Evolutionary conservation across 176 grass and related monocot genomes (phyloP).

Genomic region (Saccharum spontaneum): DNA sequence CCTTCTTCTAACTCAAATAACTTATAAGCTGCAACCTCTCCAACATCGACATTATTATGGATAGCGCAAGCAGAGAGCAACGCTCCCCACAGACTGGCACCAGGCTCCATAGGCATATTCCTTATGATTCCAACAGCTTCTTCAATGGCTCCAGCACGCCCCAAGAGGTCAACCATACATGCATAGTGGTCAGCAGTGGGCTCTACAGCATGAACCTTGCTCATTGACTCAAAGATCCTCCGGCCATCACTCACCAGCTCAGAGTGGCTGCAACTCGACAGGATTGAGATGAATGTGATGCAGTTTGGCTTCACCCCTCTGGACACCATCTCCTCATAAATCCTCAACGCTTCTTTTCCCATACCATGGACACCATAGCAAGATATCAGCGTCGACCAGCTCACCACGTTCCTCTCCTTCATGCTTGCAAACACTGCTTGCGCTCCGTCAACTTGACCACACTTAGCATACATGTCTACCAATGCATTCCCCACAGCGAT

Average conservation of each 20-base stretch:
- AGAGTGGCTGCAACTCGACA: constrained; percentile 63
- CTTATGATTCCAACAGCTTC: constrained; percentile 46
- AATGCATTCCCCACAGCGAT: constrained; percentile 42
- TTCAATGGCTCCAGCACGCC: constrained; percentile 47
- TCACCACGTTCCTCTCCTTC: constrained; percentile 46
- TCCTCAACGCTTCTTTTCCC: constrained; percentile 38
- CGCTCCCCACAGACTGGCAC: constrained; percentile 54
- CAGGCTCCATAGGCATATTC: constrained; percentile 53
- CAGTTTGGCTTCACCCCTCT: constrained; percentile 46
- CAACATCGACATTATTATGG: constrained; percentile 52
- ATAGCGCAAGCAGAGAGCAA: constrained; percentile 49
- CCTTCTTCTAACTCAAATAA: constrained; percentile 58
- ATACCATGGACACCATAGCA: constrained; percentile 56
- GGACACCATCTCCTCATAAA: constrained; percentile 49
- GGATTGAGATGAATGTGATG: constrained; percentile 52
- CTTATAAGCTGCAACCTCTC: constrained; percentile 59
- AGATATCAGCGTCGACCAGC: constrained; percentile 65
- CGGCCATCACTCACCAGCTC: constrained; percentile 45
- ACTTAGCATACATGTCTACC: constrained; percentile 66
- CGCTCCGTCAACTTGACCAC: constrained; percentile 3
- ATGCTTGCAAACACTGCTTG: constrained; percentile 47
- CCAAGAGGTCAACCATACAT: constrained; percentile 67
- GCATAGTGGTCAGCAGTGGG: constrained; percentile 58
- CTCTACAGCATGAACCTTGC: constrained; percentile 32
- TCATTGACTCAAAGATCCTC: constrained; percentile 49